Evolutionary conservation across 805 yeast genomes (phyloP).

Genomic region (Barnettozyma pratensis): DNA sequence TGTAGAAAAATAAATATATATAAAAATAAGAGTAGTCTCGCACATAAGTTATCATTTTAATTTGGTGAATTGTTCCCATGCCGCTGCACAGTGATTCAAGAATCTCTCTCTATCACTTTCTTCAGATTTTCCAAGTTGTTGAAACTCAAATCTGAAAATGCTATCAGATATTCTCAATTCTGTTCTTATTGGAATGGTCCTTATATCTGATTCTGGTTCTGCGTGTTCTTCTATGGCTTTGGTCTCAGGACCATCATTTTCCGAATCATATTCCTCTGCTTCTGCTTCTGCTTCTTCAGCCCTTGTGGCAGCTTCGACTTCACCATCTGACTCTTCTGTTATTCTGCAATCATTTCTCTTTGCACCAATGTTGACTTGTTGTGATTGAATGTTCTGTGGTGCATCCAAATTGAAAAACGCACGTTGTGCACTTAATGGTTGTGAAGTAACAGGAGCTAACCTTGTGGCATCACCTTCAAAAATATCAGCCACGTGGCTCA

Average conservation of each 20-base stretch:
- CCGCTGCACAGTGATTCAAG: slow-evolving; percentile 30
- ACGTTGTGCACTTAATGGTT: slow-evolving; percentile 46
- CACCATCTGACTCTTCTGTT: not conserved
- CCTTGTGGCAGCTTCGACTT: not conserved
- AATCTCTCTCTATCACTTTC: slow-evolving; percentile 25
- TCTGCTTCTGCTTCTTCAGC: slow-evolving; percentile 14
- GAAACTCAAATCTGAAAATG: slow-evolving; percentile 21
- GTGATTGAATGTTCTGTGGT: slow-evolving; percentile 10
- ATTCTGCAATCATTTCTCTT: slow-evolving; percentile 2
- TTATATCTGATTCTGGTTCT: slow-evolving; percentile 15
- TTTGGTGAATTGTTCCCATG: slow-evolving; percentile 29
- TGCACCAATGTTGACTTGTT: not conserved
- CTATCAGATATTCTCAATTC: slow-evolving; percentile 18
- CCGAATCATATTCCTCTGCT: slow-evolving; percentile 17
- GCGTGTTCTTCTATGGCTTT: slow-evolving; percentile 35
- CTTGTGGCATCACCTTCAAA: slow-evolving; percentile 41
- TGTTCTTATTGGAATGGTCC: slow-evolving; percentile 9
- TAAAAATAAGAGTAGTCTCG: not conserved
- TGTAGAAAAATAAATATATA: not conserved
- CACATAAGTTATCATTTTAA: not conserved
- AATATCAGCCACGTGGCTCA: slow-evolving; percentile 41
- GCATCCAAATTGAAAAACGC: slow-evolving; percentile 31
- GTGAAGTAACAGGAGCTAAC: slow-evolving; percentile 45
- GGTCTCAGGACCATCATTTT: slow-evolving; percentile 24
- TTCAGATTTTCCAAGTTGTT: slow-evolving; percentile 9